A percentile compares a stretch with the other conserved stretches of the same genome.
Evolutionary conservation across 2,329 filamentous ascomycete species (phyloP).

Genomic region (Exophiala oligosperma): DNA sequence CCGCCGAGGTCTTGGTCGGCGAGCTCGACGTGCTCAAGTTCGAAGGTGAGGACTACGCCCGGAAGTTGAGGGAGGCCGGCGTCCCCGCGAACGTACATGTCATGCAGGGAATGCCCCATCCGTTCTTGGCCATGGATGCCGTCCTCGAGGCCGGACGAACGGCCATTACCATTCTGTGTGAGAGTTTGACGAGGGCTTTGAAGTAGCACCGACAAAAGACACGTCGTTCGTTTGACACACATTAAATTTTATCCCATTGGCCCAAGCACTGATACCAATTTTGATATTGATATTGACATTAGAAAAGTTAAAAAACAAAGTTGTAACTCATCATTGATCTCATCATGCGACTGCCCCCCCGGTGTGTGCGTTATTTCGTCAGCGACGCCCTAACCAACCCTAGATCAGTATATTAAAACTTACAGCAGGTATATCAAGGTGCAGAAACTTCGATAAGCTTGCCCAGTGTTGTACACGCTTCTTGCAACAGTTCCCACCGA

Average conservation of each 20-base stretch:
- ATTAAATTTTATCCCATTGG: too few species aligned
- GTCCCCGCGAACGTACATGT: conserved; percentile 50
- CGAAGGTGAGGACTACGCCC: conserved; percentile 55
- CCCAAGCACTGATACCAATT: background rate
- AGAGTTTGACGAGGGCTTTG: conserved; percentile 18
- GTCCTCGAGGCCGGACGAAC: conserved; percentile 52
- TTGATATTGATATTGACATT: background rate
- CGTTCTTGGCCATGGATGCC: conserved; percentile 60
- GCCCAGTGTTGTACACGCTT: conserved; percentile 30
- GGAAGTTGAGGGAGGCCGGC: conserved; percentile 50
- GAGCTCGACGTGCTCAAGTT: conserved; percentile 58
- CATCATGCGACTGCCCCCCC: too few species aligned
- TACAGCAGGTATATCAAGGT: background rate
- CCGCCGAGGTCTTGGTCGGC: conserved; percentile 54
- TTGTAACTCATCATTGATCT: too few species aligned
- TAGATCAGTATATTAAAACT: background rate
- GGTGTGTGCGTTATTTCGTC: too few species aligned
- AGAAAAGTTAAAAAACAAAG: too few species aligned
- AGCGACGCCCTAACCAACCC: too few species aligned
- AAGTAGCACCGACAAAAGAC: background rate
- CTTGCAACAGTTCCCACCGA: conserved; percentile 32
- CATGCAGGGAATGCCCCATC: conserved; percentile 58
- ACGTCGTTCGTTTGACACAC: too few species aligned
- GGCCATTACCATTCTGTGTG: conserved; percentile 51
- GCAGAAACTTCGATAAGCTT: conserved; percentile 12